These are phyloP conservation scores for Sporothrix humicola DNA, from an alignment of 2,329 filamentous ascomycete species.

Conservation along the genomic window DNA sequence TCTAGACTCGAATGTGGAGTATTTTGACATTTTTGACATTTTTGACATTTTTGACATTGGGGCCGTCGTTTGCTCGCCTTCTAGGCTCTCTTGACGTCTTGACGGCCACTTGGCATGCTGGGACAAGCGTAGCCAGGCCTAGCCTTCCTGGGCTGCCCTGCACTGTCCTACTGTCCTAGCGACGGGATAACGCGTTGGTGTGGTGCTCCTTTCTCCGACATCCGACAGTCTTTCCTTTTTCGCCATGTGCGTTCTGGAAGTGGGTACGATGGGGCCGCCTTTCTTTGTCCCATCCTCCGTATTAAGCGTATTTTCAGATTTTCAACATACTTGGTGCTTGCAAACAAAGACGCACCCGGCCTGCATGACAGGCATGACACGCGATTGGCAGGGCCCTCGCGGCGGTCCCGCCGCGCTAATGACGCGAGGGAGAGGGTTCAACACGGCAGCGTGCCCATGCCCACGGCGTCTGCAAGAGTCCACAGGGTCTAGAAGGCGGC, in stretches of 20 bases:
- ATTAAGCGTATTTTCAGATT: neutral
- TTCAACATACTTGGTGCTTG: neutral
- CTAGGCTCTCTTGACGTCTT: neutral
- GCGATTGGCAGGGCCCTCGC: neutral
- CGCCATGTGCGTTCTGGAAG: constrained; percentile 2
- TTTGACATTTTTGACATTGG: neutral
- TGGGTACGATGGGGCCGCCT: neutral
- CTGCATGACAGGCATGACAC: neutral
- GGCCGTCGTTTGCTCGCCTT: neutral
- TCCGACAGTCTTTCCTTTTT: neutral
- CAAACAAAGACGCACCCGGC: neutral
- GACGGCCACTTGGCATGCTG: neutral
- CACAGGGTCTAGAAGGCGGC: neutral
- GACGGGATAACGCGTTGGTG: constrained; percentile 12
- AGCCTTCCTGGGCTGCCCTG: neutral
- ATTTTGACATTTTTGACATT: neutral
- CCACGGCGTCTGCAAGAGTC: neutral
- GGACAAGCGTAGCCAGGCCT: neutral
- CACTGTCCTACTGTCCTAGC: neutral
- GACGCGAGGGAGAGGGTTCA: constrained; percentile 9
- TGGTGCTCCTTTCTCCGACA: neutral
- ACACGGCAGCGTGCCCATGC: neutral
- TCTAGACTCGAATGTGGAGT: no score
- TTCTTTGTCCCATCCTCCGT: neutral
- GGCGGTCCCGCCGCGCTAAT: neutral